A percentile compares a stretch with the other conserved stretches of the same genome.
phyloP scores from a whole-genome alignment of 495 filamentous ascomycete species.

The Tuber aestivum region DNA sequence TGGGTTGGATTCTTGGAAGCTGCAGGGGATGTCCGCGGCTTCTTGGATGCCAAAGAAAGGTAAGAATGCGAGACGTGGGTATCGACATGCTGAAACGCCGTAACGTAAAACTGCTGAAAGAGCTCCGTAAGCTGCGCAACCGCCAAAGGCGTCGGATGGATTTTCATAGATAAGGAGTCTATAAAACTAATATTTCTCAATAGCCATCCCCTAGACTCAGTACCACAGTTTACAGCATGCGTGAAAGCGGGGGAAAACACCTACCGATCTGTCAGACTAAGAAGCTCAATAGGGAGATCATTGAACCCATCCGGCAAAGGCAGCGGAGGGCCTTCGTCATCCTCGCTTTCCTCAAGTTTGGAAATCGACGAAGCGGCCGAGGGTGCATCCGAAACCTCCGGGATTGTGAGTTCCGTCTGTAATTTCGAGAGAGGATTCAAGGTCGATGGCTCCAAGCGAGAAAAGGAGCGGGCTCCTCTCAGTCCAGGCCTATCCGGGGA shows the following conservation, averaged over 20 bases:
- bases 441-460: slow-evolving; percentile 42
- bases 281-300: slow-evolving; percentile 85
- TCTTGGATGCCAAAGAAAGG: slow-evolving; percentile 41
- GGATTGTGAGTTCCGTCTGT: slow-evolving; percentile 27
- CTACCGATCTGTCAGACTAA: slow-evolving; percentile 82
- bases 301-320: slow-evolving; percentile 56
- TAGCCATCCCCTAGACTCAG: slow-evolving; percentile 24
- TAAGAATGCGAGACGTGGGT: slow-evolving; percentile 66
- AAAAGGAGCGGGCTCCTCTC: slow-evolving; percentile 43
- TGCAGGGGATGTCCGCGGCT: slow-evolving; percentile 40
- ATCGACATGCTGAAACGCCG: slow-evolving; percentile 72
- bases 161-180: slow-evolving; percentile 79
- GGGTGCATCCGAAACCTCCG: slow-evolving; percentile 15
- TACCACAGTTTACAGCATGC: not conserved
- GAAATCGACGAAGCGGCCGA: slow-evolving; percentile 49
- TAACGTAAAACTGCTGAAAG: slow-evolving; percentile 91
- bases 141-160: slow-evolving; percentile 74
- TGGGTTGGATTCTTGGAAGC: slow-evolving; percentile 55
- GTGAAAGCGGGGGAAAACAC: slow-evolving; percentile 8
- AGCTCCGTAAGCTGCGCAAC: slow-evolving; percentile 76
- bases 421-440: slow-evolving; percentile 37
- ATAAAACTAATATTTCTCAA: slow-evolving; percentile 61
- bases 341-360: slow-evolving; percentile 53
- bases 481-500: slow-evolving; percentile 39
- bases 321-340: slow-evolving; percentile 46